These are phyloP conservation scores for Eucalyptus fibrosa DNA, from an alignment of 345 rosid genomes.

Conservation along the genomic window DNA sequence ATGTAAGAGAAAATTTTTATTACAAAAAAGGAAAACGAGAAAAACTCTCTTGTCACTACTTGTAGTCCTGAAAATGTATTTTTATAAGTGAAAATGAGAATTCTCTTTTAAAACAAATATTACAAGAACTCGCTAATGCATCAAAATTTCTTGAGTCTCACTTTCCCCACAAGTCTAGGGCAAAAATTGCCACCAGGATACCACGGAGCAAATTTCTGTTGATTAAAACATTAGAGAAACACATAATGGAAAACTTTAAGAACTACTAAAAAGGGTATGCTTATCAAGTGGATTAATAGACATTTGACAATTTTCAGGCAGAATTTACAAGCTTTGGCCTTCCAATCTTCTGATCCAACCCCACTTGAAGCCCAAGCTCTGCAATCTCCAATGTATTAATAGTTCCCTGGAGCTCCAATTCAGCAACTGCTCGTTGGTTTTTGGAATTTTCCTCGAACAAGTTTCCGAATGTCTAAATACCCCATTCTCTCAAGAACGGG, in stretches of 20 bases:
- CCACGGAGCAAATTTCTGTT: neutral
- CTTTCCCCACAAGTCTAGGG: no score
- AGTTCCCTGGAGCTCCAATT: conserved; percentile 64
- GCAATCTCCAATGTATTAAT: conserved; percentile 51
- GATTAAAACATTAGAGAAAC: neutral
- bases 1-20: no score
- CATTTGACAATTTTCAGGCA: neutral
- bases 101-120: no score
- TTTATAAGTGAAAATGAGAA: no score
- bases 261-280: no score
- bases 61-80: no score
- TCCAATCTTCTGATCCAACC: conserved; percentile 34
- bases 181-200: neutral
- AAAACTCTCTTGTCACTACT: no score
- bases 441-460: conserved; percentile 53
- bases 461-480: conserved; percentile 59
- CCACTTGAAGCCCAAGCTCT: conserved; percentile 55
- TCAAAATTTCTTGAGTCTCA: no score
- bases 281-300: no score
- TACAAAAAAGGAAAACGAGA: no score
- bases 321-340: conserved; percentile 68
- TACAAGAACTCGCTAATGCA: no score
- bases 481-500: conserved; percentile 39
- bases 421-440: conserved; percentile 45
- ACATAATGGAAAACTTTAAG: neutral